Evolutionary conservation across 176 grass and related monocot species (phyloP), one percentile per base, ranked within the genome.

Genomic region (Carex myosuroides): DNA sequence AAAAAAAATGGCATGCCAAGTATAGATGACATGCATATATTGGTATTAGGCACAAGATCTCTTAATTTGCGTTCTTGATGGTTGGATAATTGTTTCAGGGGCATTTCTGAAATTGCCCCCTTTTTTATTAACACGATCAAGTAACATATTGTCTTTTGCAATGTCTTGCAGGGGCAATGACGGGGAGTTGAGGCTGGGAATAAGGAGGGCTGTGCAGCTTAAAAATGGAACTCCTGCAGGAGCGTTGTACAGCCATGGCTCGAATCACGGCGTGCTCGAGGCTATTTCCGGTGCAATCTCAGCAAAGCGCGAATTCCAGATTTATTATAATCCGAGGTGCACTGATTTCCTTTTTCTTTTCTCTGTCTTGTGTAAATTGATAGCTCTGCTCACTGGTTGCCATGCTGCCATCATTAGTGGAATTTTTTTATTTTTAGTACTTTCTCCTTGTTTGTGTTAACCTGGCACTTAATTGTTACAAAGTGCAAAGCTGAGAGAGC

Each of bases 321-420:
- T 99, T 20, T 93, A 89, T 92, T 95, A 95, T 57, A 89, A 95
- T 7, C 93, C 96, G 60, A 99, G 96, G 93, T 99, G 5, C 1
- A 61, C 42, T 75, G 3, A 42, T 37, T 17, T 81, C 9, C 17
- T 69, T 86, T 16, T 83, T 39, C 29, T 29, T 29, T 29, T 29
- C 29, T 61, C 82, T 8, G 60, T 62, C 60, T 62, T 1, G 18
- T n/a, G 60, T 21, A 17, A 50, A 50, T 50, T 50, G 46, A 12
- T 50, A 11, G 46, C 46, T 12, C 9, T 50, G 10, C 10, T 50
- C 46, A 12, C 20, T 71, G 17, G 39, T 42, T 44, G 8, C 39
- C 68, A 71, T 44, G 37, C 37, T n/a, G 33, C 13, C 39, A 77
- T 6, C 35, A 3, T 4, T 53, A 42, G 9, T 50, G 46, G 2